Evolutionary conservation across 495 filamentous ascomycete species (phyloP), one percentile per base, ranked within the genome.

Genomic region (Cercophora samala): DNA sequence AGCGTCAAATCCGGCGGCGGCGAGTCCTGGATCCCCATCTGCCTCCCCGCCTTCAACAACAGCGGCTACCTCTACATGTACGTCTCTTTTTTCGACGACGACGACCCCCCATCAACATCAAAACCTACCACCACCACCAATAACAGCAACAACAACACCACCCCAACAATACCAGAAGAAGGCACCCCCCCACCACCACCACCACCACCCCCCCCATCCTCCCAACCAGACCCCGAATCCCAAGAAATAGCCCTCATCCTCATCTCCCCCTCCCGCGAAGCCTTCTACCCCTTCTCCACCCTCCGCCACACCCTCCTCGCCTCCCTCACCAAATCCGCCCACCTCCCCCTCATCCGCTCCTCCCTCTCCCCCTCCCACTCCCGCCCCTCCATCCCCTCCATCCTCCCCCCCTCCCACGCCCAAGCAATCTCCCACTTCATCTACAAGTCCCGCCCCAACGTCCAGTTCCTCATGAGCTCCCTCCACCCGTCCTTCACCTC

Each of bases 1-100:
- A 90, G 91, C 46, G 88, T 99, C 73, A 93, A 93, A 69, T 78
- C 81, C 8, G 92, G 90, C 5, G 95, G 93, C 26, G 93, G 93
- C 18, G 96, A 99, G 76, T 97, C 93, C 71, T 98, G 96, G 96
- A 94, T 97, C 51, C 96, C 96, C 2, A 84, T 99, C 8, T 98
- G 96, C 70, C 85, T 99, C 11, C 96, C 96, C 11, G 93, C 93
- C 5, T 99, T 99, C 81, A 99, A 99, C 80, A 96, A 91, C 73
- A 90, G 88, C 59, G 96, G 96, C n/a, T 98, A 95, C 75, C 84
- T 99, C 2, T 97, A 98, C 80, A 97, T 97, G 91, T 99, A 97
- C 75, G 94, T 98, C 75, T 95, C 91, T 78, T 99, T 97, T 74
- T 84, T 98, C 63, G 83, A 85, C 69, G 59, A 64, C 17, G 60